Base-by-base conservation (phyloP, 257 asterid genomes). In the Henckelia pumila region DNA sequence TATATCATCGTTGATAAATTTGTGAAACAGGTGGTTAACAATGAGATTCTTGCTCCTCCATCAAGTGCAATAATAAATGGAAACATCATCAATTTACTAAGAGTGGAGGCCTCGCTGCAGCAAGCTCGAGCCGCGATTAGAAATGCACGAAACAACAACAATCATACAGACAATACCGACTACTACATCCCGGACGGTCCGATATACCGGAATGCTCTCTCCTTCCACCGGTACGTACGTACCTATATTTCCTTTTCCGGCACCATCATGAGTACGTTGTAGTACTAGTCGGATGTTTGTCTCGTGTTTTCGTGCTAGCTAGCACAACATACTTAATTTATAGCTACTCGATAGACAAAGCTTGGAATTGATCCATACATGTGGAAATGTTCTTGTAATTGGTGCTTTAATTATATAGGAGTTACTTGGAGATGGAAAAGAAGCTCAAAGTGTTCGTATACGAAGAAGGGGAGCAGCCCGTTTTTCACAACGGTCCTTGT, bases 111-210 rank as follows among this genome's bases (percentile, higher is more conserved):
- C 58, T 71, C 74, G 32, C 49, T 90, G 80, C 86, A 76, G 71
- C 81, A 59, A 71, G 89, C 88, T 33, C 91, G 97, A 61, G 77
- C 84, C 1, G 77, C 85, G 1, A 85, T 93, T 61, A 79, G 85
- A 71, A 84, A 68, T n/a, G 83, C 86, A 1, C 58, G 1, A 30
- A 68, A 10, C 3, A 84, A 10, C 3, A 84, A 80, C 44, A 79
- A 73, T 29, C 70, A 61, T 44, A 33, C 78, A 0, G 10, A 47
- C 14, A 95, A 93, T 63, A 63, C 85, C 0, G 87, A 82, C 21
- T 93, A 88, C 57, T 93, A 88, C 57, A 17, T 72, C 71, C 99
- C 99, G 0, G 26, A 59, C 0, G 97, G 97, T 32, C 97, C 99
- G 1, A 76, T 88, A 49, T 93, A 90, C 73, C 76, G 85, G 94